phyloP scores from a whole-genome alignment of 805 yeast species.

The Candida orba region DNA sequence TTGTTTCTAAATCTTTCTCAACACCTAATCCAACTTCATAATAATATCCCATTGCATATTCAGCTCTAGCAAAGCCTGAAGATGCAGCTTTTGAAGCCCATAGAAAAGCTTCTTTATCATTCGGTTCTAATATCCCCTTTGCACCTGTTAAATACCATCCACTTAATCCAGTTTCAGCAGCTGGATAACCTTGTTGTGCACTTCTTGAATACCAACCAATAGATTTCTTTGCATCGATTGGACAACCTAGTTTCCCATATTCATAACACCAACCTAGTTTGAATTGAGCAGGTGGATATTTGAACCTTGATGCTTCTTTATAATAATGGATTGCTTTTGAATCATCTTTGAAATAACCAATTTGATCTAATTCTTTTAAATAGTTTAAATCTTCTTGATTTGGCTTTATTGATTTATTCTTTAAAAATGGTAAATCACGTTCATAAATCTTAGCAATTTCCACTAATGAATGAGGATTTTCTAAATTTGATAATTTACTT shows the following conservation, averaged over 20 bases:
- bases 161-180: constrained; percentile 63
- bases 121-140: constrained; percentile 41
- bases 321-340: constrained; percentile 44
- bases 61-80: constrained; percentile 53
- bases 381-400: constrained; percentile 24
- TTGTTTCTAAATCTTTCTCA: constrained; percentile 32
- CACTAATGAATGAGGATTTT: constrained; percentile 49
- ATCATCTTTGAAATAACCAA: constrained; percentile 29
- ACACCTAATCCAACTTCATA: constrained; percentile 62
- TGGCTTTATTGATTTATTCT: neutral
- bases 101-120: constrained; percentile 56
- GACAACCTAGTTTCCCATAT: constrained; percentile 51
- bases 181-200: constrained; percentile 51
- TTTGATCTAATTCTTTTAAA: constrained; percentile 26
- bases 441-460: constrained; percentile 54
- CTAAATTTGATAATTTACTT: constrained; percentile 32
- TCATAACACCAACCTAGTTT: constrained; percentile 68
- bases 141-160: constrained; percentile 79
- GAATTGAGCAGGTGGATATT: constrained; percentile 62
- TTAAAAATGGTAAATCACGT: constrained; percentile 29
- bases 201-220: constrained; percentile 71
- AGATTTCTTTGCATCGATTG: constrained; percentile 48
- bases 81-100: constrained; percentile 63
- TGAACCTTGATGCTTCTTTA: constrained; percentile 50
- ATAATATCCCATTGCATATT: constrained; percentile 63